Conservation (phyloP, 306 rosid species). For the Hippophae rhamnoides region DNA sequence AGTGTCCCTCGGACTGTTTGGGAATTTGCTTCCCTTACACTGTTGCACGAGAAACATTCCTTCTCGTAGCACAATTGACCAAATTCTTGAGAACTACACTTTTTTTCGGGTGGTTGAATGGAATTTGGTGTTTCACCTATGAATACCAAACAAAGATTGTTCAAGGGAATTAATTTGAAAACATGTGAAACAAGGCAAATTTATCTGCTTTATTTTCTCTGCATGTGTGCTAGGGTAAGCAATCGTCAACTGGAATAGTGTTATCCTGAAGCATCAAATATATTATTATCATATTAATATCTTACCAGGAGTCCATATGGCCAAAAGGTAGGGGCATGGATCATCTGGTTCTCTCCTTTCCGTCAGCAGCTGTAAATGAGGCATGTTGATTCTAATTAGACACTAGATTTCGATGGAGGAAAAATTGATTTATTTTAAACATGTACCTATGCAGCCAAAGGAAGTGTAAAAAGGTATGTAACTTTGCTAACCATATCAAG, state of each 20-base stretch:
- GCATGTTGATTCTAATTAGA: conserved; percentile 15
- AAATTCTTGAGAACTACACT: conserved; percentile 50
- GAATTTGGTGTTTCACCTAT: conserved; percentile 91
- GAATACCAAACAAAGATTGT: conserved; percentile 20
- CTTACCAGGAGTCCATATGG: conserved; percentile 99
- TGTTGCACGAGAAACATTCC: conserved; percentile 84
- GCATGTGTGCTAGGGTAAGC: too few species aligned
- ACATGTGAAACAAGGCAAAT: conserved; percentile 12
- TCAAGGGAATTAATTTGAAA: conserved; percentile 17
- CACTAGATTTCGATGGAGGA: conserved; percentile 11
- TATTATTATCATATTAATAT: too few species aligned
- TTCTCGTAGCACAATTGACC: conserved; percentile 58
- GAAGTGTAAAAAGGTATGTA: too few species aligned
- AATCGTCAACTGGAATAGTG: too few species aligned
- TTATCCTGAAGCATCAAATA: too few species aligned
- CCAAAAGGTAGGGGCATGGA: conserved; percentile 84
- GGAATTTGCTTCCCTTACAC: conserved; percentile 64
- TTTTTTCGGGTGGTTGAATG: conserved; percentile 65
- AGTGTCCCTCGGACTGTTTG: conserved; percentile 80
- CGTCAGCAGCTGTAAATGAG: conserved; percentile 40
- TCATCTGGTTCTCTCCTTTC: conserved; percentile 86
- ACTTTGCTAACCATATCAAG: conserved; percentile 54
- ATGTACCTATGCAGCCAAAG: too few species aligned
- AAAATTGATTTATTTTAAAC: too few species aligned
- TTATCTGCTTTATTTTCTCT: too few species aligned